These are phyloP conservation scores for Elsinoe batatas DNA, from an alignment of 2,329 filamentous ascomycete species.

Conservation along the genomic window DNA sequence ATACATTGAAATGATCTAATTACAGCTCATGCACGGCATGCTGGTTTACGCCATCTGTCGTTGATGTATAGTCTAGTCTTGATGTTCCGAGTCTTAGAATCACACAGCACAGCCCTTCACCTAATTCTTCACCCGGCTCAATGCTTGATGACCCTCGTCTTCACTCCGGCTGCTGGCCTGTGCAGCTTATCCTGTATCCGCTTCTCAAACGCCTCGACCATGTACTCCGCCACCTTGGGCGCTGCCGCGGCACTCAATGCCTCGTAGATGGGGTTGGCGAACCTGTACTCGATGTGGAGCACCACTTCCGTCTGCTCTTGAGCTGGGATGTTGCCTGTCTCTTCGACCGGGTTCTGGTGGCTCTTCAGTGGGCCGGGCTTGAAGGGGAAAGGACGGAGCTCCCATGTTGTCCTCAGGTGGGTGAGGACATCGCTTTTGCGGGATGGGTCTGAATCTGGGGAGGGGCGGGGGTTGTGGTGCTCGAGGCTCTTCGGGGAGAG, in stretches of 20 bases:
- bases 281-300: constrained; percentile 69
- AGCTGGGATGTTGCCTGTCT: constrained; percentile 30
- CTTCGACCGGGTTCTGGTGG: constrained; percentile 28
- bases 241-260: constrained; percentile 72
- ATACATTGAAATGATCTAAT: too few relatives aligned
- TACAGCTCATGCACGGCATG: too few relatives aligned
- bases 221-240: constrained; percentile 71
- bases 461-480: constrained; percentile 31
- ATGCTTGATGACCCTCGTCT: constrained; percentile 8
- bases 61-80: too few relatives aligned
- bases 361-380: constrained; percentile 26
- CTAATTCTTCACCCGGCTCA: not conserved
- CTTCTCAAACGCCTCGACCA: constrained; percentile 90
- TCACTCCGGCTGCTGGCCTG: constrained; percentile 1
- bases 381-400: constrained; percentile 43
- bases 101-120: too few relatives aligned
- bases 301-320: constrained; percentile 59
- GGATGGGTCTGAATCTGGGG: constrained; percentile 24
- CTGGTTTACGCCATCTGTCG: too few relatives aligned
- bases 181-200: constrained; percentile 52
- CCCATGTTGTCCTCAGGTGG: constrained; percentile 62
- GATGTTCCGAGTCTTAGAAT: too few relatives aligned
- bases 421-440: constrained; percentile 45
- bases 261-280: constrained; percentile 80
- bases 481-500: constrained; percentile 32